Percentiles rank a stretch among this genome's conserved stretches.
phyloP scores from a whole-genome alignment of 192 early-diverging fungal genomes.

The Umbelopsis sp. region DNA sequence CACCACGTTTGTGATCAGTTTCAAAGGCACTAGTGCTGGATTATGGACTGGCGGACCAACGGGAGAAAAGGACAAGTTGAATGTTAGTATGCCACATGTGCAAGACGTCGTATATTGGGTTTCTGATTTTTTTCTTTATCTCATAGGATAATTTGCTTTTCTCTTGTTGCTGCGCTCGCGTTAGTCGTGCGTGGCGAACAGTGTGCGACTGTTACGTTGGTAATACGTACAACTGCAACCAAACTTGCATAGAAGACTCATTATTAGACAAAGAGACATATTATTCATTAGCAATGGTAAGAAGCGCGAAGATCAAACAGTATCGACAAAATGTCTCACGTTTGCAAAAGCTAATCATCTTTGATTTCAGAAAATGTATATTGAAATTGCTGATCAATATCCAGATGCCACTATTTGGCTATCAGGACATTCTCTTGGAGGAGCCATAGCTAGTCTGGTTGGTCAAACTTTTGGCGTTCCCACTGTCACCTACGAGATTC shows the following conservation, averaged over 20 bases:
- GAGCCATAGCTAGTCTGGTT: constrained; percentile 71
- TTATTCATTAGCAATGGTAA: constrained; percentile 54
- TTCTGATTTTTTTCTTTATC: constrained; percentile 12
- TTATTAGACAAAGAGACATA: constrained; percentile 62
- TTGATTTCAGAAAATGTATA: constrained; percentile 61
- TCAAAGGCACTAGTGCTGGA: constrained; percentile 74
- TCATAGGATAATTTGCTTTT: constrained; percentile 89
- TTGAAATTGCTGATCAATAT: constrained; percentile 67
- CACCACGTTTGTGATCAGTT: constrained; percentile 66
- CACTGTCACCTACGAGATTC: constrained; percentile 81
- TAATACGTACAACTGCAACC: constrained; percentile 56
- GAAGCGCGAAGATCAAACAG: background rate
- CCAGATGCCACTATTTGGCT: constrained; percentile 75
- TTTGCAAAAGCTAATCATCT: constrained; percentile 16
- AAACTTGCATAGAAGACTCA: constrained; percentile 60
- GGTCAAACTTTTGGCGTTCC: constrained; percentile 86
- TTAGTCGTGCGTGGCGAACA: constrained; percentile 77
- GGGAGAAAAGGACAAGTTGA: constrained; percentile 71
- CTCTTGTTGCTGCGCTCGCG: constrained; percentile 96
- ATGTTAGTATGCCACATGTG: constrained; percentile 44
- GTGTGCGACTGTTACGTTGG: constrained; percentile 85
- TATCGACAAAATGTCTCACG: background rate
- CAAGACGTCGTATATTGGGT: background rate
- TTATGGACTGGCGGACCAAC: constrained; percentile 68
- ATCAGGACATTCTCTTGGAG: constrained; percentile 84